These are phyloP conservation scores for Penicillium robsamsonii DNA, from an alignment of 495 filamentous ascomycete species.

Conservation along the genomic window DNA sequence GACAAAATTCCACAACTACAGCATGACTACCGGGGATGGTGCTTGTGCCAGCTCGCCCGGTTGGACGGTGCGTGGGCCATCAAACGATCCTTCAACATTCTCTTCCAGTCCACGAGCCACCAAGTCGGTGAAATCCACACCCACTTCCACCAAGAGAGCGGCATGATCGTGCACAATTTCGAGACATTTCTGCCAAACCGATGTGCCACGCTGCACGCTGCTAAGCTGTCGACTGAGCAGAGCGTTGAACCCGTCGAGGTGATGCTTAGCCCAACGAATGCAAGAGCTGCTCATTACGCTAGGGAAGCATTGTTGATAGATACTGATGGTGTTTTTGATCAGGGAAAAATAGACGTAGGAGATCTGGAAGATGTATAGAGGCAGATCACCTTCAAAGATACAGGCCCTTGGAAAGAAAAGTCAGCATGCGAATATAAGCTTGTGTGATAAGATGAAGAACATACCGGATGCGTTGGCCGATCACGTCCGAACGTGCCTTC, in stretches of 20 bases:
- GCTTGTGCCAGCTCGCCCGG: constrained; percentile 22
- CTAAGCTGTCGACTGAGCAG: constrained; percentile 80
- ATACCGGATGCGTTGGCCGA: constrained; percentile 79
- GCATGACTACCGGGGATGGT: constrained; percentile 4
- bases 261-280: constrained; percentile 93
- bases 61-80: constrained; percentile 22
- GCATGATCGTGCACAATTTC: constrained; percentile 78
- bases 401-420: constrained; percentile 61
- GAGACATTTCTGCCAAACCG: constrained; percentile 79
- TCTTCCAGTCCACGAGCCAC: constrained; percentile 45
- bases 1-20: constrained; percentile 1
- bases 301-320: constrained; percentile 88
- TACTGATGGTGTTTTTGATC: constrained; percentile 84
- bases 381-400: constrained; percentile 88
- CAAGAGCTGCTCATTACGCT: constrained; percentile 82
- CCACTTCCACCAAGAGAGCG: constrained; percentile 75
- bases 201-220: constrained; percentile 64
- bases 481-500: constrained; percentile 67
- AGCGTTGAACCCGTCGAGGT: constrained; percentile 84
- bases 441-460: constrained; percentile 20
- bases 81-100: constrained; percentile 22
- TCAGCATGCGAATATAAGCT: constrained; percentile 28
- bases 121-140: constrained; percentile 83
- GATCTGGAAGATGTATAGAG: constrained; percentile 91
- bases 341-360: constrained; percentile 94